These are phyloP conservation scores for Yamadazyma siamensis DNA, from an alignment of 1,139 yeast species.

Conservation along the genomic window DNA sequence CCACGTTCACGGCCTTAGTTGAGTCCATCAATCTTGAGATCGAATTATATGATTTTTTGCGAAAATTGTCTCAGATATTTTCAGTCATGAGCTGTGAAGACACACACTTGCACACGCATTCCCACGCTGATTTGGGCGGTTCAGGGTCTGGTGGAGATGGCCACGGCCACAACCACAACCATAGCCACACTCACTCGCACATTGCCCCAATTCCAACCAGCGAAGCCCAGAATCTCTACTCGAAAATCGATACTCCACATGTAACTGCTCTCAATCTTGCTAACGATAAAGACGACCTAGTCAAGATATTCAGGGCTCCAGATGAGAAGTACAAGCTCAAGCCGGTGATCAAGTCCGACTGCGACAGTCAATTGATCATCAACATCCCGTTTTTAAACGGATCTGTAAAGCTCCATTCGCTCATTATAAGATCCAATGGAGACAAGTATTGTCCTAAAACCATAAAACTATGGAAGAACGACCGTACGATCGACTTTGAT, in stretches of 20 bases:
- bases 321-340: conserved; percentile 38
- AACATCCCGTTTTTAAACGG: conserved; percentile 74
- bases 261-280: conserved; percentile 64
- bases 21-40: no score
- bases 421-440: conserved; percentile 66
- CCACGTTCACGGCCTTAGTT: no score
- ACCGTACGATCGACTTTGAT: conserved; percentile 64
- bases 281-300: conserved; percentile 48
- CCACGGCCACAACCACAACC: conserved; percentile 16
- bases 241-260: conserved; percentile 58
- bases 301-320: conserved; percentile 47
- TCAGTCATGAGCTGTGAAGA: conserved; percentile 47
- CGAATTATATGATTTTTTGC: no score
- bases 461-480: conserved; percentile 72
- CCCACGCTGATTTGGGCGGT: conserved; percentile 21
- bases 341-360: conserved; percentile 65
- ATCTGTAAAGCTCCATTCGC: conserved; percentile 67
- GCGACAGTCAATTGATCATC: conserved; percentile 76
- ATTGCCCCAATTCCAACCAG: conserved; percentile 72
- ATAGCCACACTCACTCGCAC: conserved; percentile 25
- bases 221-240: conserved; percentile 63
- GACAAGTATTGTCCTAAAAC: conserved; percentile 63
- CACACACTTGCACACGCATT: conserved; percentile 25
- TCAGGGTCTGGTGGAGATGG: conserved; percentile 15
- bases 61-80: no score